These are phyloP conservation scores for Pseudotsuga menziesii DNA, from an alignment of 75 land plant species.

Conservation along the genomic window DNA sequence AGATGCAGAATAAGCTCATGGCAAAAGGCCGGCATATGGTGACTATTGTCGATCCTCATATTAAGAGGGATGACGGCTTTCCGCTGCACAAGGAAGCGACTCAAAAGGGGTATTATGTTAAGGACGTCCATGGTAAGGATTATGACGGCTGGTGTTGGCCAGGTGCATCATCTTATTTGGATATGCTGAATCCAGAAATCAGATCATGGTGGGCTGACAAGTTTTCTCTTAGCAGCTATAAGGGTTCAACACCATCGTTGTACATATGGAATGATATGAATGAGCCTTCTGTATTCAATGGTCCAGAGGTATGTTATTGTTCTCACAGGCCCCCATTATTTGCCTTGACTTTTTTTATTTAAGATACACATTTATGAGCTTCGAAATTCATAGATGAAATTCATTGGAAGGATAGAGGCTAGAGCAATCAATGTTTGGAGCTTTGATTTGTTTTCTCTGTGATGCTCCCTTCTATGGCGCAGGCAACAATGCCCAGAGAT, in stretches of 20 bases:
- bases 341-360: no score
- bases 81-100: slow-evolving; percentile 86
- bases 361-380: no score
- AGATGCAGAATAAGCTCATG: slow-evolving; percentile 89
- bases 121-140: slow-evolving; percentile 73
- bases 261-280: slow-evolving; percentile 99
- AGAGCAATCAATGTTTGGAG: not conserved
- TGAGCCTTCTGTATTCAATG: slow-evolving; percentile 99
- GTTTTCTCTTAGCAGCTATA: slow-evolving; percentile 68
- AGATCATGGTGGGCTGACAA: slow-evolving; percentile 95
- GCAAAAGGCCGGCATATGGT: slow-evolving; percentile 97
- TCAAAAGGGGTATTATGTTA: slow-evolving; percentile 85
- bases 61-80: slow-evolving; percentile 85
- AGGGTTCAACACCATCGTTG: slow-evolving; percentile 82
- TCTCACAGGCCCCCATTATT: no score
- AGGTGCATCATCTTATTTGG: slow-evolving; percentile 89
- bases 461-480: slow-evolving; percentile 1
- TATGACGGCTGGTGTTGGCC: slow-evolving; percentile 99
- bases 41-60: slow-evolving; percentile 97
- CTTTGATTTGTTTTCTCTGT: not conserved
- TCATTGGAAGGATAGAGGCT: no score
- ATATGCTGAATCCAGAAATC: slow-evolving; percentile 90
- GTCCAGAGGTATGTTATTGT: slow-evolving; percentile 80
- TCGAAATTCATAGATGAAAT: no score
- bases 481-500: slow-evolving; percentile 97